Evolutionary conservation across 2,329 filamentous ascomycete species (phyloP), one percentile per base, ranked within the genome.

Genomic region (Clathrospora elynae): DNA sequence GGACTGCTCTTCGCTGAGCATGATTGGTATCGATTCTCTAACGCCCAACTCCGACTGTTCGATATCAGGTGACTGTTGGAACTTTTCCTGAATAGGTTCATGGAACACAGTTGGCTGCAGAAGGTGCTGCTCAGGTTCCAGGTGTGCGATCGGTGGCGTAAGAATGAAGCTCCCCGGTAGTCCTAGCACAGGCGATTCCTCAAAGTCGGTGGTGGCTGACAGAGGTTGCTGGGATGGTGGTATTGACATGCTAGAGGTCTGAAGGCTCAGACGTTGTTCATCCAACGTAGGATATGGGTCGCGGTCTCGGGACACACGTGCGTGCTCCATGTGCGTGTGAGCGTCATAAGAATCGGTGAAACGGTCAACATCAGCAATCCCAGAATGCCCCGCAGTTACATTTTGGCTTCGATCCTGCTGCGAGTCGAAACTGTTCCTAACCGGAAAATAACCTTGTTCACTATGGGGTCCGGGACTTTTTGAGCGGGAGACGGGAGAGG

Each of bases 161-260:
- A 60, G 55, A 35, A 38, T 80, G 77, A 61, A 86, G 83, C 57
- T 78, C 7, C 84, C 84, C 4, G 85, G 84, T 46, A 87, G 78
- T 5, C 82, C 85, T 11, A 89, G 70, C 2, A 82, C 82, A 6
- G 85, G 85, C 18, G 85, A 87, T 57, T 87, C 84, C 41, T 76
- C 73, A 33, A 76, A 73, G 31, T 73, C 70, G 2, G 73, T 75
- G 10, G 62, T 57, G 12, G 66, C 67, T 17, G 71, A 73, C 34
- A 54, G 31, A 3, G 64, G 55, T 20, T 64, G 65, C 12, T 54
- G 55, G 14, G 62, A 52, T n/a, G 62, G 52, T 12, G 67, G 63
- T 12, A 54, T 17, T n/a, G 64, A 25, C 11, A 67, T 28, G 23
- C 43, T 54, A 8, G 56, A 55, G 5, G 64, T 69, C 18, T 63